Evolutionary conservation across 192 early-diverging fungal genomes (phyloP).

Genomic region (Globomyces pollinis-pini): DNA sequence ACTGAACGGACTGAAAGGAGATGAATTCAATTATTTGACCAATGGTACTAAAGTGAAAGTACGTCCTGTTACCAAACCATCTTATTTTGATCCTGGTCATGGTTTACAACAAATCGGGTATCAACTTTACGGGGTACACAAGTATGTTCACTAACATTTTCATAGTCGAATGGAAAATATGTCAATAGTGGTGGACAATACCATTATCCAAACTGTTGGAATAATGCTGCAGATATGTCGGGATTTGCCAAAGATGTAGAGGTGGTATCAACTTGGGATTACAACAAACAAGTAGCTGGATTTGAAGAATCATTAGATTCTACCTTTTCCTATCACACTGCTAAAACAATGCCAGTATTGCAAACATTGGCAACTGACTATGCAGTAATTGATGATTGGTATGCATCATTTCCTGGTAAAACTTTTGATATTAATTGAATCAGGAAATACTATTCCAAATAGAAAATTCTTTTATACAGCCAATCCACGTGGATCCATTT

Average conservation of each 20-base stretch:
- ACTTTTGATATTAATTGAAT: background rate
- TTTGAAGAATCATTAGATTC: background rate
- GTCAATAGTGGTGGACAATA: background rate
- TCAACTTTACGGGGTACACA: background rate
- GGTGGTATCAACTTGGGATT: background rate
- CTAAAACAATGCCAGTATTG: slow-evolving; percentile 17
- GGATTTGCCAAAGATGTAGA: slow-evolving; percentile 5
- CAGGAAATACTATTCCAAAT: slow-evolving; percentile 27
- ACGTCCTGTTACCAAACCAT: background rate
- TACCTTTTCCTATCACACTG: background rate
- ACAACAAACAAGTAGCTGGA: background rate
- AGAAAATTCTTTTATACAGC: slow-evolving; percentile 19
- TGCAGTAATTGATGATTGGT: slow-evolving; percentile 28
- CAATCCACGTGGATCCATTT: slow-evolving; percentile 12
- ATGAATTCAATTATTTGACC: background rate
- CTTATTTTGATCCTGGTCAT: slow-evolving; percentile 15
- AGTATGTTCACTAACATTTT: background rate
- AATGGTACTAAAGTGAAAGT: background rate
- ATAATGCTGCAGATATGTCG: background rate
- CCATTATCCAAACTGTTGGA: background rate
- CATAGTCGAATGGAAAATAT: background rate
- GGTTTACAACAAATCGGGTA: background rate
- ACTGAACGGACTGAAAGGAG: slow-evolving; percentile 1
- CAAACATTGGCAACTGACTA: slow-evolving; percentile 19
- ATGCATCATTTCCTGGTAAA: slow-evolving; percentile 15